A percentile compares a stretch with the other conserved stretches of the same genome.
Conservation (phyloP, 768 basidiomycete genomes). For the Russula emetica region DNA sequence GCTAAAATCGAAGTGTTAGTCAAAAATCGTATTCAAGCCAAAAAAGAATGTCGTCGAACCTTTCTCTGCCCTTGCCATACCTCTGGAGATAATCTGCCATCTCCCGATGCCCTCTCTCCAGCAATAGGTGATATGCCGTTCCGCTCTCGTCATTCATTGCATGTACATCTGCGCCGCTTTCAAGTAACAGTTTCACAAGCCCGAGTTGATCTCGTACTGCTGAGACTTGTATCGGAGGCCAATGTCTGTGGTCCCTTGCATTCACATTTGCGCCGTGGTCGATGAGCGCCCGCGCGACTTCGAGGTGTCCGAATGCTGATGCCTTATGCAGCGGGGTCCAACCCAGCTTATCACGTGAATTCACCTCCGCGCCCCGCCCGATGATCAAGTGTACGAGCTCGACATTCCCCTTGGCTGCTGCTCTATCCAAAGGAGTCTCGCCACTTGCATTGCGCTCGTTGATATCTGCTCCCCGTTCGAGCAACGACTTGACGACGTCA, state of each 20-base stretch:
- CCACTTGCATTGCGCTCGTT: neutral
- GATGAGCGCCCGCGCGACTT: neutral
- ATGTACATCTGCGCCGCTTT: neutral
- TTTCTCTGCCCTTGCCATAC: too few species aligned
- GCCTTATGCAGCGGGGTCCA: neutral
- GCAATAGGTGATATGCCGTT: too few species aligned
- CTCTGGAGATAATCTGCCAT: too few species aligned
- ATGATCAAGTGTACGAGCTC: neutral
- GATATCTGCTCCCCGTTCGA: neutral
- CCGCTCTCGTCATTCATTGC: neutral
- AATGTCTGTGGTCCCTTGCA: neutral
- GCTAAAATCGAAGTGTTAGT: too few species aligned
- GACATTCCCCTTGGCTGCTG: neutral
- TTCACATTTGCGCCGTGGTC: neutral
- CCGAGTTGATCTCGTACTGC: neutral
- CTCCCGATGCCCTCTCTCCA: too few species aligned
- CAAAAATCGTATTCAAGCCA: too few species aligned
- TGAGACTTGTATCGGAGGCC: neutral
- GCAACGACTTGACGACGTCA: neutral
- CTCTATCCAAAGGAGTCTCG: neutral
- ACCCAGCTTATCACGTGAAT: neutral
- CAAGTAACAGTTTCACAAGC: neutral
- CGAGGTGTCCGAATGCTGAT: neutral
- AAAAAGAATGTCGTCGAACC: too few species aligned
- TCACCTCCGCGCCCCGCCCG: neutral